phyloP scores from a whole-genome alignment of 2,329 filamentous ascomycete genomes.

The Alternaria hordeiaustralica region DNA sequence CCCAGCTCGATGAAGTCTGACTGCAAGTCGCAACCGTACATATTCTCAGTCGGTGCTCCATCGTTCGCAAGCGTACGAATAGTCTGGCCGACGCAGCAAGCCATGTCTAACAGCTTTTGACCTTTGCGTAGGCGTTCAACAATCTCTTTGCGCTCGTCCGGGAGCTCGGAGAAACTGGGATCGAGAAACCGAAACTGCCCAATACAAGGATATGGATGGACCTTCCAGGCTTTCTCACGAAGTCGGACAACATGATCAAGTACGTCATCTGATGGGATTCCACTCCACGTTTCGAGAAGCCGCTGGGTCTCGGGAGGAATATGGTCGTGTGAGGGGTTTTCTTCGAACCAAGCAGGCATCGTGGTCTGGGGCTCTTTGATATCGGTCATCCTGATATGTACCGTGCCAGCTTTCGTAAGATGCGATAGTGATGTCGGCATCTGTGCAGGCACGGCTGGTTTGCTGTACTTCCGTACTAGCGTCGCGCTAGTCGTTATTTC shows the following conservation, averaged over 20 bases:
- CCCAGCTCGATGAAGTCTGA: slow-evolving; percentile 61
- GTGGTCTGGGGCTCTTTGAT: neutral
- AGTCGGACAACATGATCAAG: slow-evolving; percentile 40
- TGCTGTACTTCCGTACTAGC: neutral
- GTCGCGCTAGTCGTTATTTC: neutral
- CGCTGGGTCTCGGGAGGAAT: slow-evolving; percentile 35
- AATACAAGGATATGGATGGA: slow-evolving; percentile 43
- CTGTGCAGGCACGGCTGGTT: neutral
- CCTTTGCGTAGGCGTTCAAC: slow-evolving; percentile 35
- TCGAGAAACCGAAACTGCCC: slow-evolving; percentile 43
- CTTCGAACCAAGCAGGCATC: slow-evolving; percentile 34
- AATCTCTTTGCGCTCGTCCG: slow-evolving; percentile 31
- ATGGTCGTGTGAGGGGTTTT: slow-evolving; percentile 27
- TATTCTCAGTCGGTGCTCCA: slow-evolving; percentile 48
- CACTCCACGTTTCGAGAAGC: slow-evolving; percentile 47
- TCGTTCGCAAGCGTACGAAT: slow-evolving; percentile 50
- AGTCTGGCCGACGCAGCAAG: slow-evolving; percentile 55
- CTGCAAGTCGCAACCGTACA: slow-evolving; percentile 51
- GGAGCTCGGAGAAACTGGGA: slow-evolving; percentile 25
- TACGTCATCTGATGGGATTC: slow-evolving; percentile 41
- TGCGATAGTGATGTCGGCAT: neutral
- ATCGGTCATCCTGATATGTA: slow-evolving; percentile 3
- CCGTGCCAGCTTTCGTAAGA: neutral
- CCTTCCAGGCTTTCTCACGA: slow-evolving; percentile 32
- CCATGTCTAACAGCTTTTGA: slow-evolving; percentile 49